Base-by-base conservation (phyloP, 2,329 filamentous ascomycete species). In the Phialocephala subalpina region DNA sequence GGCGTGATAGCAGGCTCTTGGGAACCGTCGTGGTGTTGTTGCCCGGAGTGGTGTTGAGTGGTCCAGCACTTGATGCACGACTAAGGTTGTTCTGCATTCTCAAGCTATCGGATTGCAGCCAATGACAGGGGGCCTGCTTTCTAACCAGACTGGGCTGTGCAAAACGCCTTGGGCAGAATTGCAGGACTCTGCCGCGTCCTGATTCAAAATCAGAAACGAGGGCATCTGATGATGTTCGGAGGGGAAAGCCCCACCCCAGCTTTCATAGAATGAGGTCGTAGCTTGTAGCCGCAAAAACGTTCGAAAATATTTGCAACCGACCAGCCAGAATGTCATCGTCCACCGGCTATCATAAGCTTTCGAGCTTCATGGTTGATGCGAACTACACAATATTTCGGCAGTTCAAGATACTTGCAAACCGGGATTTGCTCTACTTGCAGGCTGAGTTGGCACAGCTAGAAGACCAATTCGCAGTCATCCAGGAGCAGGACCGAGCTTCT, bases 361-460 rank as follows among this genome's bases (percentile, higher is more conserved):
- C 63, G 2, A 33, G 33, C 16, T 66, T 68, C 38, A 68, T 68
- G 63, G 57, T 60, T 3, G 47, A 58, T 11, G 22, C 67, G 35
- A 22, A 63, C 4, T 69, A 69, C 55, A 20, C 60, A 2, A 67
- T 69, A 35, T 42, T 69, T 25, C 45, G 62, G 27, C 61, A 64
- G n/a, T 69, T 67, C 35, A 36, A 42, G 29, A 11, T 36, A 14
- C 29, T 45, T 2, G 64, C 64, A 36, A 56, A 35, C 36, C 64
- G 64, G 1, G 67, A 69, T 35, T 47, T 69, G 29, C 55, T 69
- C 1, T 69, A 59, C 35, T 45, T 63, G n/a, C 67, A 65, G 27
- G 64, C 64, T 22, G 59, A 70, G 29, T 36, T 68, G 12, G 64
- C 38, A 35, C 25, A 49, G 2, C 29, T 70, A 2, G 66, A 67